Base-by-base conservation (phyloP, 2,329 filamentous ascomycete genomes). In the Amauroascus verrucosus region DNA sequence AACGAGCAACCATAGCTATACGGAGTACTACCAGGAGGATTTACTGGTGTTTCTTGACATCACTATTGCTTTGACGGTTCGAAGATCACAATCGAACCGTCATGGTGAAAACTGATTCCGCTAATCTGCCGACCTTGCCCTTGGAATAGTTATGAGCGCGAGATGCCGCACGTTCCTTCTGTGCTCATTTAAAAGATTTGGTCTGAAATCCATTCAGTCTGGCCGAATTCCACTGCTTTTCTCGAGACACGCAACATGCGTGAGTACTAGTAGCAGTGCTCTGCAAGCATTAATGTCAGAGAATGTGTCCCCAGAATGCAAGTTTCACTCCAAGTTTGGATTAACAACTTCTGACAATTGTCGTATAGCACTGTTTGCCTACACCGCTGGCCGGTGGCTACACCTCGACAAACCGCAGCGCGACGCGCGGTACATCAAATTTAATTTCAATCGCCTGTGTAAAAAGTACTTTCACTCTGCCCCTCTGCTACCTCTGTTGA, bases 381-480 rank as follows among this genome's bases (percentile, higher is more conserved):
- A 70, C 57, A 67, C 67, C 6, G 64, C 58, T 40, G 66, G 68
- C 11, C 62, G 64, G 40, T 71, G 68, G 72, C 63, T 75, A 32
- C 63, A 62, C 51, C 56, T 58, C 33, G 68, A 75, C 61, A 58
- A 64, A 24, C 48, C 62, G 11, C 59, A 75, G 57, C 65, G 61
- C 41, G 54, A 64, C 18, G 59, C 66, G 16, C 71, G 71, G 11
- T 61, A 62, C 16, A 63, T 75, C 40, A 6, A 58, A 5, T 75
- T 75, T 55, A 60, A 74, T 55, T 72, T 74, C 52, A 55, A 63
- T 20, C 64, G 65, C 26, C 67, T 75, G 37, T 67, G 67, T 58
- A 54, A 61, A 67, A 58, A 49, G 63, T 69, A 11, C 54, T 74
- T 32, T 61, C 65, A 43, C 57, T 70, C 33, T 70, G 64, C 56